Evolutionary conservation across 129 eudicot genomes (phyloP), one percentile per base, ranked within the genome.

Genomic region (Tagetes erecta): DNA sequence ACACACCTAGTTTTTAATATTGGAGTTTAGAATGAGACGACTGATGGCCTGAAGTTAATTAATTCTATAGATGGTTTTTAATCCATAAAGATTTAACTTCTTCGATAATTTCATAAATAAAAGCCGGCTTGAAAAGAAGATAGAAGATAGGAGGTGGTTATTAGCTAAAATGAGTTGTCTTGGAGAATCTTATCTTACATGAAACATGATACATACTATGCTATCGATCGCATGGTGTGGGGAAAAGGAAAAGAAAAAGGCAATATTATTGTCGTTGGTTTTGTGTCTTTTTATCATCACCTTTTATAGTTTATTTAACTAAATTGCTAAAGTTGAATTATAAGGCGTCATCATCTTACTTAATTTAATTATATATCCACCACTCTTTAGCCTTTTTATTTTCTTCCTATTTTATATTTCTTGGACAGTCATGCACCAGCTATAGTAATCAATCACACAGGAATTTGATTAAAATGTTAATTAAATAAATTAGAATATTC

Each of bases 141-240:
- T 20, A 20, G 27, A 20, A 20, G 27, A 20, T 20, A 20, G 27
- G 27, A 20, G 27, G 27, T 20, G 27, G 27, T 20, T 31, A 35
- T 3, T 46, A 76, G 73, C 73, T 39, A 76, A 66, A 76, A 76
- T 76, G 80, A 56, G 80, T 67, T 76, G 80, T 76, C 57, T 52
- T 76, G 10, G 60, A 66, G 57, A 66, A 76, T 76, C 67, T 76
- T 76, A 66, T 76, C 80, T 62, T 74, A 62, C 71, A 37, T 46
- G 27, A 20, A 20, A 20, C 27, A 20, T 20, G 27, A 20, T 20
- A 20, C 27, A 20, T 20, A 20, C 27, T 20, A 20, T 20, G 27
- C 27, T 20, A 20, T 20, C 27, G 27, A 20, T 20, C 27, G 62
- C 73, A 66, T 33, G 41, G 71, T 40, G 71, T 65, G 80, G 64